Conservation (phyloP, 2,329 filamentous ascomycete species). For the Thielaviopsis euricoi region DNA sequence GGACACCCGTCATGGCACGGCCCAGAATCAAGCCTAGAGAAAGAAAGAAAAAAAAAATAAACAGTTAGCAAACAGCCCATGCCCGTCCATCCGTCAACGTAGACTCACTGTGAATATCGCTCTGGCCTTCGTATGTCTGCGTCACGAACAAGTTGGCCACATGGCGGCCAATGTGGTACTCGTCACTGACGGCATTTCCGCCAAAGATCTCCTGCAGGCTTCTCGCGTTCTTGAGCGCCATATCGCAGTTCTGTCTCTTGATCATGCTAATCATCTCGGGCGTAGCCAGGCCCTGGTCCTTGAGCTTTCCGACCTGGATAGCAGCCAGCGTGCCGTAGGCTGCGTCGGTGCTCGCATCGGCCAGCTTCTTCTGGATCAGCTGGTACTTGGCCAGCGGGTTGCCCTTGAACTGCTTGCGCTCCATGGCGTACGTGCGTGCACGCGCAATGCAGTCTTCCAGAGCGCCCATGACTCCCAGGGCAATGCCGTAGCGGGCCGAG, state of each 20-base stretch:
- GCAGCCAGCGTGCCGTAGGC: conserved; percentile 82
- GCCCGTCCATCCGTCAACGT: not conserved
- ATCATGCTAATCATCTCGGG: conserved; percentile 97
- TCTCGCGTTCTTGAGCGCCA: conserved; percentile 64
- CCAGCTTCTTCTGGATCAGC: conserved; percentile 92
- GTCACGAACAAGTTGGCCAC: conserved; percentile 94
- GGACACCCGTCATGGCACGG: conserved; percentile 54
- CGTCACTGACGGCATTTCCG: conserved; percentile 94
- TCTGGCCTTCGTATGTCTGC: conserved; percentile 96
- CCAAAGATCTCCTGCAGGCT: conserved; percentile 88
- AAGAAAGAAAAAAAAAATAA: not conserved
- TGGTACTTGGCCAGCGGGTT: conserved; percentile 95
- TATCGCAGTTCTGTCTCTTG: conserved; percentile 94
- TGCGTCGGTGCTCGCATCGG: conserved; percentile 80
- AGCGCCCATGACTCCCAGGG: conserved; percentile 84
- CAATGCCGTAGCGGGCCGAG: conserved; percentile 82
- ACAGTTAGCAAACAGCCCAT: not conserved
- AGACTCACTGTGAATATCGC: conserved; percentile 82
- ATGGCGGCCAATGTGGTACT: conserved; percentile 88
- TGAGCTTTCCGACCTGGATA: conserved; percentile 78
- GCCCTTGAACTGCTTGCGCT: conserved; percentile 88
- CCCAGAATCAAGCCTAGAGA: conserved; percentile 47
- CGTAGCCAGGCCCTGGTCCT: conserved; percentile 72
- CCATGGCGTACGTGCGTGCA: conserved; percentile 72
- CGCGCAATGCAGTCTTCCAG: conserved; percentile 79